These are phyloP conservation scores for Dactylis glomerata DNA, from an alignment of 176 grass and related monocot genomes.

Conservation along the genomic window DNA sequence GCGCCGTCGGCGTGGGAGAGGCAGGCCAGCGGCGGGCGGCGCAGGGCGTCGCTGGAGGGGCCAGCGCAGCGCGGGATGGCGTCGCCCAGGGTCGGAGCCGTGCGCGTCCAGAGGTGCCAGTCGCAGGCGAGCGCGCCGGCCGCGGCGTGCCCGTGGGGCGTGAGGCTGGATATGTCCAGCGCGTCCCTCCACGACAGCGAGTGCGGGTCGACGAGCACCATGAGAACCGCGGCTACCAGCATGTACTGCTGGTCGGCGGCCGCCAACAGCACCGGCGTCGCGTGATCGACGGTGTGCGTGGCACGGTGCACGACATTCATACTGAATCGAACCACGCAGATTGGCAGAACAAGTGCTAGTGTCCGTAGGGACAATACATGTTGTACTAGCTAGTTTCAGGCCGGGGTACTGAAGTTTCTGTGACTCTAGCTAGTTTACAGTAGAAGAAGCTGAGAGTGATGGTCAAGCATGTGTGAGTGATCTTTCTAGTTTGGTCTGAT, in stretches of 20 bases:
- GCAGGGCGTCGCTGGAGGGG: constrained; percentile 59
- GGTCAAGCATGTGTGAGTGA: not conserved
- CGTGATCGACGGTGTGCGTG: not conserved
- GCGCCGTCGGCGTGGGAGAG: constrained; percentile 33
- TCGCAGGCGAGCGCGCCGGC: constrained; percentile 39
- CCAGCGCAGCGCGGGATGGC: not conserved
- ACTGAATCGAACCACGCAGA: not conserved
- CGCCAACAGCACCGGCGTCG: constrained; percentile 36
- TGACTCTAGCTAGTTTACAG: not conserved
- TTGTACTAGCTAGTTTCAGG: not conserved
- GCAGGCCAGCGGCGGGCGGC: constrained; percentile 31
- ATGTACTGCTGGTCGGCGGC: constrained; percentile 45
- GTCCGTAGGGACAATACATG: not conserved
- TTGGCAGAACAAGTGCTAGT: not conserved
- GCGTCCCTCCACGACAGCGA: constrained; percentile 68
- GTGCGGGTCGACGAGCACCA: constrained; percentile 81
- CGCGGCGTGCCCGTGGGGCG: constrained; percentile 55
- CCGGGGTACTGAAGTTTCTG: not conserved
- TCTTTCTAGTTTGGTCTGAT: constrained; percentile 8
- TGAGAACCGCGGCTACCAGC: constrained; percentile 61
- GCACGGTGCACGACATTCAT: not conserved
- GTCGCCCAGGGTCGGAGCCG: not conserved
- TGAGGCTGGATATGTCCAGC: constrained; percentile 61
- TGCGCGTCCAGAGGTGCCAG: constrained; percentile 41
- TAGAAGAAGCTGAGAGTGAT: not conserved